Evolutionary conservation across 352 stramenopile species (phyloP), one percentile per base, ranked within the genome.

Genomic region (Pythium coloratum): DNA sequence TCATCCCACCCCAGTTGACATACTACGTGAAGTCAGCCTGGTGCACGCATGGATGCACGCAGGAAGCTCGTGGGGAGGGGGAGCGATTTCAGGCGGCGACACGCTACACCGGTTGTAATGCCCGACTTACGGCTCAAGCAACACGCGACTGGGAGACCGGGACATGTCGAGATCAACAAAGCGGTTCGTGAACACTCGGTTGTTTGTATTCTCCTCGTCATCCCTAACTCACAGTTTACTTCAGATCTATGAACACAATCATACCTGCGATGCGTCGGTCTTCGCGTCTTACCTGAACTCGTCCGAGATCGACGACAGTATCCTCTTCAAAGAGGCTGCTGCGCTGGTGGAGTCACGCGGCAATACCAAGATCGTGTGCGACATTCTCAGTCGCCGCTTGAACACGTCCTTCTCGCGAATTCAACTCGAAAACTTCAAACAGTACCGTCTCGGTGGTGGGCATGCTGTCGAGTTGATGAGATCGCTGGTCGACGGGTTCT

Each of bases 351-450:
- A 49, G 16, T 33, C 20, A 9, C 2, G 24, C 5, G 55, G 18
- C 12, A 36, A 26, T 6, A 42, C 55, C 7, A 62, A 62, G 38
- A 51, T 33, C 28, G 24, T 46, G 9, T 46, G 54, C 32, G 30
- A 59, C 28, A 47, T 47, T 26, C 26, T 59, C 6, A 59, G 54
- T 24, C 9, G 32, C 12, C 28, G 20, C 12, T 28, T 59, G 16
- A 34, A 34, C 14, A 14, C 30, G 6, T 8, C 33, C n/a, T 62
- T 40, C 55, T 42, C 33, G 14, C 18, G 33, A 6, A 7, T 8
- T 6, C 14, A 53, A 16, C 26, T 57, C 9, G 30, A 66, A 3
- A 66, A 66, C 46, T 58, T 66, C 34, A 66, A 54, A n/a, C 47
- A 40, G 8, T 44, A 44, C 34, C 42, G 30, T 10, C 46, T 64